Base-by-base conservation (phyloP, 768 basidiomycete species). In the Obba rivulosa region DNA sequence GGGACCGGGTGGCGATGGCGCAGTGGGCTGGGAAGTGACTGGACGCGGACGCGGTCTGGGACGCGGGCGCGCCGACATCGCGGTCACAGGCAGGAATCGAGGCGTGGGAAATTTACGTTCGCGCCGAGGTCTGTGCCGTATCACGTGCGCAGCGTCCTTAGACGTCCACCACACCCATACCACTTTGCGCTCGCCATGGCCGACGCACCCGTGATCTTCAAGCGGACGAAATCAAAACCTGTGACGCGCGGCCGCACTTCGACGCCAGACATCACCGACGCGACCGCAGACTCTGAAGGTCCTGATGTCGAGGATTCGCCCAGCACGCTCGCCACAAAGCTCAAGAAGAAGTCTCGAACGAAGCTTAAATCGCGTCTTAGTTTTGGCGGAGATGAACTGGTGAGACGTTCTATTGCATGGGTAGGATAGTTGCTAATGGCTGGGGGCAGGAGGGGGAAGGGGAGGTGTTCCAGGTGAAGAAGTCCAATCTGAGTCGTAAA, bases 401-500 rank as follows among this genome's bases (percentile, higher is more conserved):
- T 86, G 52, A 31, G 57, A 51, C 44, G 46, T 54, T 34, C 44
- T 43, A 49, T 35, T 51, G 39, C 31, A n/a, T 22, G 21, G 3
- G 4, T 16, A n/a, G 46, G 10, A 47, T 41, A 35, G 22, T 57
- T 62, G 52, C 68, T 69, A 56, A 73, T 65, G 34, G 40, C 8
- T 37, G 37, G 22, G 45, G 50, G 36, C 45, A 87, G 81, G 76
- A 77, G 57, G 75, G 71, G 10, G 76, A 74, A 34, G 79, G 74
- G 8, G 83, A 88, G 49, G 70, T 75, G 0, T 91, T 92, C 62
- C 74, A 86, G 69, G 69, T 92, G 16, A 92, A 90, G 63, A 92
- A 89, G 66, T 89, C 87, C 2, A 83, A 64, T 45, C 69, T 92
- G 38, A 91, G 88, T 58, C 70, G 72, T 52, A 87, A 85, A 55